These are phyloP conservation scores for Prunus persica DNA, from an alignment of 306 rosid species.

Conservation along the genomic window Prunus_persica_NCBIv2 NC_034016.1:19559501-19560000, in stretches of 20 bases:
- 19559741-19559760: conserved; percentile 53
- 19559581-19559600: conserved; percentile 61
- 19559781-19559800: conserved; percentile 54
- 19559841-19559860: conserved; percentile 57
- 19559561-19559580: conserved; percentile 60
- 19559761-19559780: conserved; percentile 51
- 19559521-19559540: conserved; percentile 61
- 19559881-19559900: conserved; percentile 67
- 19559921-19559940: conserved; percentile 53
- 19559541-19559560: conserved; percentile 47
- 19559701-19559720: conserved; percentile 27
- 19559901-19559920: conserved; percentile 46
- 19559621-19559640: conserved; percentile 34
- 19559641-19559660: conserved; percentile 46
- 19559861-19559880: conserved; percentile 62
- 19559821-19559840: conserved; percentile 61
- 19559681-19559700: conserved; percentile 53
- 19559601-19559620: conserved; percentile 52
- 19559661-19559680: conserved; percentile 67
- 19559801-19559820: conserved; percentile 46
- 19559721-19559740: conserved; percentile 63
- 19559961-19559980: conserved; percentile 66
- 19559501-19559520: conserved; percentile 57
- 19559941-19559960: conserved; percentile 71
- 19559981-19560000: conserved; percentile 65